Base-by-base conservation (phyloP, 2,329 filamentous ascomycete species). In the Verticillium nonalfalfae region DNA sequence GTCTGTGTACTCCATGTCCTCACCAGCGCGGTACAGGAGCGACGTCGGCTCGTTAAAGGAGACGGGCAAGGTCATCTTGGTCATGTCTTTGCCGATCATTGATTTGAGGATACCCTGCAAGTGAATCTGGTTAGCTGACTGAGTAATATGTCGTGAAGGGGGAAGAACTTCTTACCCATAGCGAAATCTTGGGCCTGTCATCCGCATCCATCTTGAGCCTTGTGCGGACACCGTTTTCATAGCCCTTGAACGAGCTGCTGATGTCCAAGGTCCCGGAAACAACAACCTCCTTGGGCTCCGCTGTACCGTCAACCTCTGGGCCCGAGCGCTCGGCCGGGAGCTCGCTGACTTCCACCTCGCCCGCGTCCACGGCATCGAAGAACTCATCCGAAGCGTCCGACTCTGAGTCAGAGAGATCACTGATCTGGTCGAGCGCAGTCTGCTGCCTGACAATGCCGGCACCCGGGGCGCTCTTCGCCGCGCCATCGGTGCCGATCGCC, bases 81-180 rank as follows among this genome's bases (percentile, higher is more conserved):
- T 98, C 95, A 99, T 98, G 72, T 99, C 95, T 74, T 99, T 98
- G 65, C 95, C 95, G 75, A 99, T 97, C 95, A 99, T 98, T 26
- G 94, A 98, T 79, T 98, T 99, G 65, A 99, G 79, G 68, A 99
- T 97, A 67, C 90, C 90, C 93, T 97, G 57, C 21, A 66, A 56
- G 40, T 13, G 10, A 50, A 65, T 75, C 64, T 74, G 71, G 11
- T 26, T 14, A 50, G 4, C 40, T 66, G 57, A 38, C n/a, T 36
- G 52, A 35, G 35, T 21, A 9, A 57, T 10, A n/a, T 26, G 60
- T 56, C 7, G 34, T 36, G 6, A 36, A 36, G 40, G 18, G 13
- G 34, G 55, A 45, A 45, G 39, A n/a, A 31, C 21, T 21, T 78
- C 89, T 77, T 85, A 96, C 93, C 95, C 95, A 99, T 54, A 99